Conservation (phyloP, 768 basidiomycete species). For the Mycena galopus region DNA sequence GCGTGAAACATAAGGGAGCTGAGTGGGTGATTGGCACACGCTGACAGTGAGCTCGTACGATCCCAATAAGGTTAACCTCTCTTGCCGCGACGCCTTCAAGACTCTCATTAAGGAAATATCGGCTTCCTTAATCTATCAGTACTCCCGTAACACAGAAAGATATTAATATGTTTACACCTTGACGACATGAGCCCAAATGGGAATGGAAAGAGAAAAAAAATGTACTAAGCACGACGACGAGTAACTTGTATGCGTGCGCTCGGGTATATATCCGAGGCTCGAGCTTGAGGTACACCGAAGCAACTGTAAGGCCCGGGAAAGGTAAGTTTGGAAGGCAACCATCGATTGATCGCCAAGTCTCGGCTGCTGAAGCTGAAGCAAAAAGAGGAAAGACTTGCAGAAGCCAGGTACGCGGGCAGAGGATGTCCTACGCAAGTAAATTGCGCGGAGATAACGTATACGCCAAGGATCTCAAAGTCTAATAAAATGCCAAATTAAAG, state of each 20-base stretch:
- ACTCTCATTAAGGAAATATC: constrained; percentile 7
- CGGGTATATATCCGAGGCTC: background rate
- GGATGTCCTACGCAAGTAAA: background rate
- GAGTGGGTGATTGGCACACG: constrained; percentile 22
- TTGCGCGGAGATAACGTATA: background rate
- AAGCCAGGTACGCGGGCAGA: background rate
- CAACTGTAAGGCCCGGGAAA: background rate
- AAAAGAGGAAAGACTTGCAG: background rate
- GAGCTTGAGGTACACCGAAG: constrained; percentile 4
- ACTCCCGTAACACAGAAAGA: background rate
- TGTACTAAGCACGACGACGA: background rate
- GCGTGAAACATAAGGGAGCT: constrained; percentile 23
- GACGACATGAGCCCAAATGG: constrained; percentile 17
- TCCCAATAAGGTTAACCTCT: constrained; percentile 28
- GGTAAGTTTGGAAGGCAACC: constrained; percentile 9
- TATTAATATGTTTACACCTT: background rate
- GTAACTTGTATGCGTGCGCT: background rate
- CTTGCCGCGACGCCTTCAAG: constrained; percentile 1
- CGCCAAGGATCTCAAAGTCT: background rate
- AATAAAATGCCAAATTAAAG: constrained; percentile 5
- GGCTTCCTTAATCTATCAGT: constrained; percentile 25
- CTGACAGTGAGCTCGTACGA: constrained; percentile 30
- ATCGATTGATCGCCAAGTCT: constrained; percentile 16
- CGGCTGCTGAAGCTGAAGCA: background rate
- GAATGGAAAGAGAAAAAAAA: background rate